phyloP scores from a whole-genome alignment of 805 yeast species.

The Schwanniomyces sp. region DNA sequence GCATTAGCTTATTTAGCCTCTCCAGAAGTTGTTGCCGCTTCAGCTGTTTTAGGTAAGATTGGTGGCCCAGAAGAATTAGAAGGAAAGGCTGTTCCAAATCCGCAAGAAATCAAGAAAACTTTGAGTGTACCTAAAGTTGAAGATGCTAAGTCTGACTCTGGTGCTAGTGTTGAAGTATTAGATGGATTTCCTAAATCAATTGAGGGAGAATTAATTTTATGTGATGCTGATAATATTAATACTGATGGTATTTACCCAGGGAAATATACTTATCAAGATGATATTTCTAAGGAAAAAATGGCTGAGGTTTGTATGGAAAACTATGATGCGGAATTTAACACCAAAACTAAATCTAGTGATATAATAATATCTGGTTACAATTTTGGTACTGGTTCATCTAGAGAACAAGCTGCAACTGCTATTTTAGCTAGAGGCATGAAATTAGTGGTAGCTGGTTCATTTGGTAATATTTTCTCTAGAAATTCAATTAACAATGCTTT shows the following conservation, averaged over 20 bases:
- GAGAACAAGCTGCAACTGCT: slow-evolving; percentile 99
- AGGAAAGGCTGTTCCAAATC: slow-evolving; percentile 50
- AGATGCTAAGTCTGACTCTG: slow-evolving; percentile 29
- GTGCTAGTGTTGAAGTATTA: slow-evolving; percentile 64
- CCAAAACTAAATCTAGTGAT: slow-evolving; percentile 82
- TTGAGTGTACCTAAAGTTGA: slow-evolving; percentile 23
- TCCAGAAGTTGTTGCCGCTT: slow-evolving; percentile 98
- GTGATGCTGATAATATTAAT: slow-evolving; percentile 96
- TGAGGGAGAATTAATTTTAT: slow-evolving; percentile 87
- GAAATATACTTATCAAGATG: slow-evolving; percentile 97
- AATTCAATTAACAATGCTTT: slow-evolving; percentile 96
- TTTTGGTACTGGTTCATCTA: slow-evolving; percentile 97
- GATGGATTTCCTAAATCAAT: slow-evolving; percentile 90
- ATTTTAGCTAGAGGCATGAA: slow-evolving; percentile 91
- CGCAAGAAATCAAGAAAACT: slow-evolving; percentile 50
- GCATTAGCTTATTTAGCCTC: slow-evolving; percentile 95
- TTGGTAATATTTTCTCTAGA: slow-evolving; percentile 94
- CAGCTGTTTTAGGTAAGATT: slow-evolving; percentile 92
- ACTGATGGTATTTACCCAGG: slow-evolving; percentile 99
- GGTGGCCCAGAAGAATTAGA: slow-evolving; percentile 86
- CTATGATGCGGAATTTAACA: slow-evolving; percentile 86
- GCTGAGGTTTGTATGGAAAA: slow-evolving; percentile 99
- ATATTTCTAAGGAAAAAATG: slow-evolving; percentile 91
- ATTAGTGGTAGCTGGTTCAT: slow-evolving; percentile 93
- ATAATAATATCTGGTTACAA: slow-evolving; percentile 90